Evolutionary conservation across 2,329 filamentous ascomycete species (phyloP).

Genomic region (Ilyonectria sp.): DNA sequence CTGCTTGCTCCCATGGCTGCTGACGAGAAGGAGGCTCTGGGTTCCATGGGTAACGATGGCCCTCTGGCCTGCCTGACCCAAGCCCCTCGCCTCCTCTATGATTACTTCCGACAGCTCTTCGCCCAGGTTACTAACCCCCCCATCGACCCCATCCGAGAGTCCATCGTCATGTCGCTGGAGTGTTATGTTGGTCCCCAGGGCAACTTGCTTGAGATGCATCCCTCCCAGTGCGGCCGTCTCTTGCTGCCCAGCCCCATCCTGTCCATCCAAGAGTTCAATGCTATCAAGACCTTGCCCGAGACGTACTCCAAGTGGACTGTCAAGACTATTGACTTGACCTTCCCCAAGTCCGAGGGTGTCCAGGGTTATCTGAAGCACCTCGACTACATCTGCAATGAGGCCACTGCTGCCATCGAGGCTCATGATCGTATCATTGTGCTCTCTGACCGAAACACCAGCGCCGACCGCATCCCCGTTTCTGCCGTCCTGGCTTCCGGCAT

Average conservation of each 20-base stretch:
- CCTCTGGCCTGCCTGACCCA: constrained; percentile 93
- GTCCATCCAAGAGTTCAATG: constrained; percentile 91
- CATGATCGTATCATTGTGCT: constrained; percentile 89
- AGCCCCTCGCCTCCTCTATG: constrained; percentile 89
- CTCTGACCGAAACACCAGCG: constrained; percentile 88
- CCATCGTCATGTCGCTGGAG: constrained; percentile 97
- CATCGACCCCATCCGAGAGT: constrained; percentile 96
- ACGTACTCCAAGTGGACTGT: constrained; percentile 87
- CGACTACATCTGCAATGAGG: constrained; percentile 88
- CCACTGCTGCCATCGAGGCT: constrained; percentile 86
- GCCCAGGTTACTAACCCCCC: constrained; percentile 98
- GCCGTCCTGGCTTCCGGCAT: constrained; percentile 90
- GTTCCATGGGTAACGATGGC: constrained; percentile 98
- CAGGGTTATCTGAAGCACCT: constrained; percentile 89
- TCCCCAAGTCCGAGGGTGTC: constrained; percentile 87
- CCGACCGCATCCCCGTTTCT: constrained; percentile 87
- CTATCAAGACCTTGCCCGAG: constrained; percentile 82
- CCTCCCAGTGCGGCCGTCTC: constrained; percentile 88
- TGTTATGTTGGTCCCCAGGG: constrained; percentile 97
- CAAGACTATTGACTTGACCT: constrained; percentile 92
- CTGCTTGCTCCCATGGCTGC: constrained; percentile 95
- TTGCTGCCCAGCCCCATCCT: constrained; percentile 91
- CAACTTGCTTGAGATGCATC: constrained; percentile 93
- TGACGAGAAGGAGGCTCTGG: constrained; percentile 96
- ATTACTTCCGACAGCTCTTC: constrained; percentile 98